Evolutionary conservation across 352 stramenopile genomes (phyloP), one percentile per base, ranked within the genome.

Genomic region (Phytophthora multivora): DNA sequence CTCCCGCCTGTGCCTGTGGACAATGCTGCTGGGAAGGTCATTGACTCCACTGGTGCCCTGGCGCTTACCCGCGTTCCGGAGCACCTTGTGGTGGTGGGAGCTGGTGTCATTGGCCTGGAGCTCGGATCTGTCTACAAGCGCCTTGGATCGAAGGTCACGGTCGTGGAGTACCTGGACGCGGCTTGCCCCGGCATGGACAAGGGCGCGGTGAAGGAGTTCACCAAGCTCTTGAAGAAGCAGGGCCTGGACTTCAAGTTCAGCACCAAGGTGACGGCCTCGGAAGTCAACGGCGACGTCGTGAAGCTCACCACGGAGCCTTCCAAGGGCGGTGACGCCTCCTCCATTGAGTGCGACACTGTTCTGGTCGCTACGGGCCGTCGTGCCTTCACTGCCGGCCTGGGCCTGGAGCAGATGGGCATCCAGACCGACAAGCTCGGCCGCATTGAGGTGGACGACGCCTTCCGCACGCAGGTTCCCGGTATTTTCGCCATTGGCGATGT

Each of bases 401-500:
- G 97, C 16, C 86, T 99, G 23, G 97, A 99, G 74, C 87, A 97
- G 59, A 86, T 99, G 79, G 97, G 97, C 51, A 98, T 99, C 72
- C 87, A 98, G 79, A 97, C 88, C 5, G 97, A 99, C 83, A 98
- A 98, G 73, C 73, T 97, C 23, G 97, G 97, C 42, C 92, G 97
- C 61, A 97, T 99, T 73, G 83, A 98, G 68, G 96, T 99, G 2
- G 97, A 99, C 83, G 81, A 96, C 51, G 92, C 99, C 68, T 99
- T 99, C 77, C 84, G 87, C 52, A 99, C 97, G 51, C 89, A 95
- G 59, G 90, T 99, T 18, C 78, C 83, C 15, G 82, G 75, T 54
- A 90, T 99, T 56, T 99, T 95, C 68, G 97, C 97, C 23, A 98
- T 99, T 74, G 97, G 97, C 43, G 97, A 99, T 60, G 96, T 96